These are phyloP conservation scores for Leucogyrophana mollusca DNA, from an alignment of 768 basidiomycete genomes.

Conservation along the genomic window DNA sequence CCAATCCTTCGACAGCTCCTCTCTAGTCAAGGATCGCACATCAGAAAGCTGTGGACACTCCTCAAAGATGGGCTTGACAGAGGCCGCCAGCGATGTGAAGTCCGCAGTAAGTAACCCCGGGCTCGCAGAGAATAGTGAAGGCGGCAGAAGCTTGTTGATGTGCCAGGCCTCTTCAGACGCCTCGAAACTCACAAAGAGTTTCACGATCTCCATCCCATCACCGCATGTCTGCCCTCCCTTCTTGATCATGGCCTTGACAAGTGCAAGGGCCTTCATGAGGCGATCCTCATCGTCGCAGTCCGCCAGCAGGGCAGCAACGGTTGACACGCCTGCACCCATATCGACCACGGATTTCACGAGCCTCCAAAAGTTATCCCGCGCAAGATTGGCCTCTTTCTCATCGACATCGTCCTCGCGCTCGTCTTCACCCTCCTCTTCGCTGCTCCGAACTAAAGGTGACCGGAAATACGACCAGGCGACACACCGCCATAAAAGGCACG, in stretches of 20 bases:
- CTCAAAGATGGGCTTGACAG: conserved; percentile 52
- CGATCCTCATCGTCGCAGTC: conserved; percentile 37
- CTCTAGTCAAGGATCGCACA: conserved; percentile 52
- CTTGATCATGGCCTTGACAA: conserved; percentile 57
- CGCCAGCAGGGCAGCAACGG: conserved; percentile 54
- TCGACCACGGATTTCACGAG: conserved; percentile 52
- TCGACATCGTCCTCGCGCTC: conserved; percentile 11
- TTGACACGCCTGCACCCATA: conserved; percentile 56
- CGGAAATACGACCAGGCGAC: conserved; percentile 66
- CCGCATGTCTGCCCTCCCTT: conserved; percentile 50
- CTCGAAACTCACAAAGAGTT: conserved; percentile 37
- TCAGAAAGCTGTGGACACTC: conserved; percentile 53
- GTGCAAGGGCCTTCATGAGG: conserved; percentile 44
- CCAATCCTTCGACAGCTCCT: conserved; percentile 55
- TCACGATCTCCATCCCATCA: conserved; percentile 55
- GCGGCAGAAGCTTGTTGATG: conserved; percentile 46
- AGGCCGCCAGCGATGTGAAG: conserved; percentile 42
- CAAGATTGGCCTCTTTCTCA: conserved; percentile 23
- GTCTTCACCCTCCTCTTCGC: conserved; percentile 25
- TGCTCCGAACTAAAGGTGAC: conserved; percentile 33
- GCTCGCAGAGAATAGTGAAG: conserved; percentile 52
- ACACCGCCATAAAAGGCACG: conserved; percentile 64
- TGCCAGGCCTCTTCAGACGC: conserved; percentile 41
- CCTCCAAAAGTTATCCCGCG: conserved; percentile 44
- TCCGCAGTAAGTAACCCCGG: conserved; percentile 58